phyloP scores from a whole-genome alignment of 2,329 filamentous ascomycete species.

The Ophiobolus disseminans region DNA sequence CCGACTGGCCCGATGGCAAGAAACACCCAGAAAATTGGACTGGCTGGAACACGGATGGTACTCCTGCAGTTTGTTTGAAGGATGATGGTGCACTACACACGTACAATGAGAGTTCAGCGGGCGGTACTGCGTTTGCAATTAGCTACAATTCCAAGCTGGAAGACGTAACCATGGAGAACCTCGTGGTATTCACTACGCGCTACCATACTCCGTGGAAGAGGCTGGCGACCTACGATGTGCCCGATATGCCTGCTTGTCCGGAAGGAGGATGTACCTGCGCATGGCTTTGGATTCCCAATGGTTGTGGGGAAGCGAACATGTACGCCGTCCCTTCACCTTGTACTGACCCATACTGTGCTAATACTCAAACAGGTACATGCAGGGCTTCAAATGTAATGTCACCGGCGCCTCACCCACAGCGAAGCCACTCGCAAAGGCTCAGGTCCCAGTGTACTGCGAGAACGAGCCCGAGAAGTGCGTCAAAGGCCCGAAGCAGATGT shows the following conservation, averaged over 20 bases:
- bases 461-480: slow-evolving; percentile 54
- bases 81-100: slow-evolving; percentile 58
- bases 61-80: slow-evolving; percentile 43
- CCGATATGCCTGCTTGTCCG: slow-evolving; percentile 48
- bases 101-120: slow-evolving; percentile 52
- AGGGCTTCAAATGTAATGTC: slow-evolving; percentile 59
- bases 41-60: slow-evolving; percentile 41
- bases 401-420: slow-evolving; percentile 53
- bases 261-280: slow-evolving; percentile 51
- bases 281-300: slow-evolving; percentile 53
- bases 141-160: slow-evolving; percentile 57
- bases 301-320: slow-evolving; percentile 51
- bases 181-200: slow-evolving; percentile 59
- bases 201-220: slow-evolving; percentile 50
- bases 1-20: slow-evolving; percentile 58
- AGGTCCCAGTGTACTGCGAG: slow-evolving; percentile 53
- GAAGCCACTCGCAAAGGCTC: slow-evolving; percentile 49
- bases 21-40: slow-evolving; percentile 57
- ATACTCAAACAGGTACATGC: slow-evolving; percentile 52
- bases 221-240: slow-evolving; percentile 48
- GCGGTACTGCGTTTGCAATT: slow-evolving; percentile 60
- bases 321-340: too few relatives aligned
- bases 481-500: slow-evolving; percentile 59
- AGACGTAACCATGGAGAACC: slow-evolving; percentile 59
- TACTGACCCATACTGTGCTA: not conserved